These are phyloP conservation scores for Lagerstroemia fauriei DNA, from an alignment of 441 rosid genomes.

Conservation along the genomic window DNA sequence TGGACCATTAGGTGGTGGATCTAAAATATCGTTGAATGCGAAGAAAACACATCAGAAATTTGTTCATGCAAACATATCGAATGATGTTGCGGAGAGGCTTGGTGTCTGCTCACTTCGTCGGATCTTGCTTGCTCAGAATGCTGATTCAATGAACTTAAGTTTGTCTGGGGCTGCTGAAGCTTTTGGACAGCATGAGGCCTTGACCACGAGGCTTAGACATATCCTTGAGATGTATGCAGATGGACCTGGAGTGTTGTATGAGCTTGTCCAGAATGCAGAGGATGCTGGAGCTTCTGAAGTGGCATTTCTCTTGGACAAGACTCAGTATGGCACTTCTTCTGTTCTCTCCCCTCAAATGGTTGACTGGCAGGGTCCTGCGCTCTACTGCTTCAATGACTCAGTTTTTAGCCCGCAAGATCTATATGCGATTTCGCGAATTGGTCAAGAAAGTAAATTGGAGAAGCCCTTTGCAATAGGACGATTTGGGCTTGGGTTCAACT, in stretches of 20 bases:
- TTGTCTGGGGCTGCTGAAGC: conserved; percentile 98
- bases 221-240: conserved; percentile 99
- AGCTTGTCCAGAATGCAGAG: conserved; percentile 95
- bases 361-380: conserved; percentile 99
- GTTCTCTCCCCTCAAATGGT: conserved; percentile 99
- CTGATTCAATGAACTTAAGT: conserved; percentile 95
- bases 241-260: conserved; percentile 97
- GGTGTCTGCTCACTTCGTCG: conserved; percentile 97
- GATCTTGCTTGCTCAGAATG: conserved; percentile 94
- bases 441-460: conserved; percentile 98
- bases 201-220: conserved; percentile 95
- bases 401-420: conserved; percentile 95
- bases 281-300: conserved; percentile 99
- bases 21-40: conserved; percentile 59
- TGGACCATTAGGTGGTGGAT: conserved; percentile 56
- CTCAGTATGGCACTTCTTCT: conserved; percentile 96
- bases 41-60: conserved; percentile 74
- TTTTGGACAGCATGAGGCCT: conserved; percentile 97
- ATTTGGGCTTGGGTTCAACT: conserved; percentile 96
- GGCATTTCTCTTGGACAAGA: conserved; percentile 84
- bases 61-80: conserved; percentile 90
- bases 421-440: conserved; percentile 96
- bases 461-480: conserved; percentile 96
- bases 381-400: conserved; percentile 93
- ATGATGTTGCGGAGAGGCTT: conserved; percentile 95